Evolutionary conservation across 208 protist species (phyloP), one percentile per base, ranked within the genome.

Genomic region (Trypanosoma caninum): DNA sequence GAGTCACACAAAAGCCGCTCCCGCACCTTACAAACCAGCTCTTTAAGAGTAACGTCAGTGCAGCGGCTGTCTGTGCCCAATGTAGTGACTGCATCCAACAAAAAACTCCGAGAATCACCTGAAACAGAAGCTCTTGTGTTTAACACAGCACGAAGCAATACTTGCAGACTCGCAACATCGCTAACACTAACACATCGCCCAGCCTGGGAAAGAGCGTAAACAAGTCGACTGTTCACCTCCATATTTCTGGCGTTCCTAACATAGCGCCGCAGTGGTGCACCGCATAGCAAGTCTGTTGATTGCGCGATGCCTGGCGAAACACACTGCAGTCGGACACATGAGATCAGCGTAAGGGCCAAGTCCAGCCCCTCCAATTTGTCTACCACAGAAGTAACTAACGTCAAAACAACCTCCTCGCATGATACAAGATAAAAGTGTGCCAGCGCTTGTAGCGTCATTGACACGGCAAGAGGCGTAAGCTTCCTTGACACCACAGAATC

Each of bases 381-480:
- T 28, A 38, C 42, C n/a, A 57, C 47, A 7, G 55, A 22, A 34
- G 28, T 63, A 3, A 63, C 54, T 25, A 70, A 34, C 31, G 64
- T 50, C 23, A 70, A 1, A 2, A 57, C 53, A 58, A 70, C 31
- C 40, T 61, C 64, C 18, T 61, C 64, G 23, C 55, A 56, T 0
- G 31, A 54, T 18, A 42, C 22, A 14, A 58, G 35, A 46, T 70
- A 70, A 33, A 70, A 70, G 46, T 70, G 64, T 18, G 64, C 42
- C 20, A 70, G 37, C 13, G 64, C 28, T 38, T 70, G 64, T 16
- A 63, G 9, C 4, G 55, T 47, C 31, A 61, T 58, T 14, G 55
- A 54, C 1, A 53, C 64, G n/a, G 56, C 47, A 33, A 65, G 34
- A 11, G 27, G 28, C 0, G 35, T 59, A 7, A 61, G 31, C 13